phyloP scores from a whole-genome alignment of 2,329 filamentous ascomycete species.

The Pseudocercospora vitis region DNA sequence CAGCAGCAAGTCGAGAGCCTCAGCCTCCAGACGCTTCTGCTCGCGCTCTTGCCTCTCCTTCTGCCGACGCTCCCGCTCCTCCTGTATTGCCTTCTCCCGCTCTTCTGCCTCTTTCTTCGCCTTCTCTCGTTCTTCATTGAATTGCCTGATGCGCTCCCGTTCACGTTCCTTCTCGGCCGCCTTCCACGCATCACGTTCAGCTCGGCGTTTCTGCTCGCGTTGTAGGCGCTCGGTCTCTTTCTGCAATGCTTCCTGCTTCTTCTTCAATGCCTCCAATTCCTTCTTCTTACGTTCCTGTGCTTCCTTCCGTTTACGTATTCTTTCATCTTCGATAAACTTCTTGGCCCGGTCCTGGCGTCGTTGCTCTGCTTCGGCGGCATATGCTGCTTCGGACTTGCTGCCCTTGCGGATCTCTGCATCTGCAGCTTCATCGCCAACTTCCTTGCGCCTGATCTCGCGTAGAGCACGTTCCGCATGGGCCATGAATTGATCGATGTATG shows the following conservation, averaged over 20 bases:
- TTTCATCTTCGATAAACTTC: conserved; percentile 60
- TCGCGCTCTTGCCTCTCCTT: conserved; percentile 44
- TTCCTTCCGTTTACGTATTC: conserved; percentile 59
- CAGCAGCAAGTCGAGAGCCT: conserved; percentile 55
- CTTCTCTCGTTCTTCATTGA: conserved; percentile 51
- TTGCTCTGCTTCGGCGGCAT: conserved; percentile 64
- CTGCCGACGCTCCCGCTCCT: conserved; percentile 46
- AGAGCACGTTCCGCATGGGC: conserved; percentile 68
- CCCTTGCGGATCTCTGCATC: conserved; percentile 64
- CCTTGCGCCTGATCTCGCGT: conserved; percentile 64
- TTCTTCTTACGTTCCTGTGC: conserved; percentile 61
- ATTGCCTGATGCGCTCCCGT: conserved; percentile 54
- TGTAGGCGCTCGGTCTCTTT: conserved; percentile 46
- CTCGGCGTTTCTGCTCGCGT: conserved; percentile 50
- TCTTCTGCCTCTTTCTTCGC: conserved; percentile 49
- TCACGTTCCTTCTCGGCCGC: conserved; percentile 51
- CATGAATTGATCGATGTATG: conserved; percentile 64
- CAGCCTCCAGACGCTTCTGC: conserved; percentile 57
- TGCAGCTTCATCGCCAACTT: conserved; percentile 69
- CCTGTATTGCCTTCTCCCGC: conserved; percentile 52
- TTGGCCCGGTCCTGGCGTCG: conserved; percentile 62
- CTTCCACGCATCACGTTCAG: conserved; percentile 51
- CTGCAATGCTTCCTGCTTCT: conserved; percentile 48
- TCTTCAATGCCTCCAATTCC: conserved; percentile 51
- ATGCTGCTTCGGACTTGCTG: conserved; percentile 71